phyloP scores from a whole-genome alignment of 495 filamentous ascomycete species.

The Thozetella sp. region DNA sequence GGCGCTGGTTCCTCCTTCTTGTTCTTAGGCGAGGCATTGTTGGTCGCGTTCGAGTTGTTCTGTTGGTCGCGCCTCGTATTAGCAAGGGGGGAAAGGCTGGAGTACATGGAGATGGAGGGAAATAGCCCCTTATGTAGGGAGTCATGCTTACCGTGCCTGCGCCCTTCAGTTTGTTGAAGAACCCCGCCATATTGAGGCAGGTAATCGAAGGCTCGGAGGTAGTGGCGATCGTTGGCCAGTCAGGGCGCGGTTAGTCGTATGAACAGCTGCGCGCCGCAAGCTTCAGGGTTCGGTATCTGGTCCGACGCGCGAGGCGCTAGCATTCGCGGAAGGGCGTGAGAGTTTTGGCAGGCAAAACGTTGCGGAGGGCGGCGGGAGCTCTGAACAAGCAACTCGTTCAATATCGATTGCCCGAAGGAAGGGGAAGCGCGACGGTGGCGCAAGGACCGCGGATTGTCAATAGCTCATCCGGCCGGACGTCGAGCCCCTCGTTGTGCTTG shows the following conservation, averaged over 20 bases:
- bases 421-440: not conserved
- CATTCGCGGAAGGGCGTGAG: not conserved
- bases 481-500: not conserved
- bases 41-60: slow-evolving; percentile 35
- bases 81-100: not conserved
- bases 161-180: slow-evolving; percentile 14
- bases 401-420: not conserved
- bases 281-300: not conserved
- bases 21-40: slow-evolving; percentile 36
- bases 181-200: slow-evolving; percentile 9
- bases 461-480: not conserved
- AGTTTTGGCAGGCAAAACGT: not conserved
- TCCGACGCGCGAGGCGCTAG: not conserved
- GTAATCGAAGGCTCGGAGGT: not conserved
- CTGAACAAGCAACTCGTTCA: not conserved
- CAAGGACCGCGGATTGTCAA: not conserved
- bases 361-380: not conserved
- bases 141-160: slow-evolving; percentile 10
- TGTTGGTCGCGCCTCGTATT: slow-evolving; percentile 12
- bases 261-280: not conserved
- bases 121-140: not conserved
- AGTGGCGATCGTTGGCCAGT: not conserved
- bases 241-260: not conserved
- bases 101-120: no score
- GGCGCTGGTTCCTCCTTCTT: slow-evolving; percentile 75